Base-by-base conservation (phyloP, 2,329 filamentous ascomycete genomes). In the Aspergillus sp. region DNA sequence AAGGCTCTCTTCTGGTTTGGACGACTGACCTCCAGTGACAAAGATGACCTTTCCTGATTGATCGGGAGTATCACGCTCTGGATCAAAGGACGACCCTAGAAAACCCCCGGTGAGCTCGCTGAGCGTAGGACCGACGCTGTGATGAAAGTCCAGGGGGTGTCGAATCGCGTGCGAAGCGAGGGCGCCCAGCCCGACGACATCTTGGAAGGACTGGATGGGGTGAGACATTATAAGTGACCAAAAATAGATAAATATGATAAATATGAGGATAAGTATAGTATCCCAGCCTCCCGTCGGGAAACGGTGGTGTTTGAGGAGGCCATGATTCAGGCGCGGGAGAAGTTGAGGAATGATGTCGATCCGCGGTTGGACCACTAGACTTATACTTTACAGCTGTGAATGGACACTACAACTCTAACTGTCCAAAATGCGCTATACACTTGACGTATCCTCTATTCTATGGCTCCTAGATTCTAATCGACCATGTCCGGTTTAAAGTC, bases 41-140 rank as follows among this genome's bases (percentile, higher is more conserved):
- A 83, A 68, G 41, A 83, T 74, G 7, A 82, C 77, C 59, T 82
- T 84, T 43, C 76, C 79, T 1, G 73, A 65, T 15, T 83, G 74
- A 39, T 77, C 73, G 4, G 70, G 65, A 23, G 84, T 77, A 59
- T 82, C 78, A 14, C 66, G 73, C 9, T 75, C 71, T 1, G 82
- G 78, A 7, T 74, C 64, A 60, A 79, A 80, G 5, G 70, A 70
- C 4, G 63, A 60, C 3, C 73, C 73, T 12, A 72, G 52, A 17
- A 72, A 48, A 8, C 73, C 73, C 31, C 71, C 63, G 0, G 70
- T 74, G 44, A 69, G 60, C 54, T 75, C 73, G 46, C 65, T 74
- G 37, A 74, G 52, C 5, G 72, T 74, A 17, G 73, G 73, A 31
- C 70, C 72, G 41, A 73, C 57, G 54, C 71, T 72, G 7, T 64